phyloP scores from a whole-genome alignment of 345 rosid species.

The Rhodamnia argentea region DNA sequence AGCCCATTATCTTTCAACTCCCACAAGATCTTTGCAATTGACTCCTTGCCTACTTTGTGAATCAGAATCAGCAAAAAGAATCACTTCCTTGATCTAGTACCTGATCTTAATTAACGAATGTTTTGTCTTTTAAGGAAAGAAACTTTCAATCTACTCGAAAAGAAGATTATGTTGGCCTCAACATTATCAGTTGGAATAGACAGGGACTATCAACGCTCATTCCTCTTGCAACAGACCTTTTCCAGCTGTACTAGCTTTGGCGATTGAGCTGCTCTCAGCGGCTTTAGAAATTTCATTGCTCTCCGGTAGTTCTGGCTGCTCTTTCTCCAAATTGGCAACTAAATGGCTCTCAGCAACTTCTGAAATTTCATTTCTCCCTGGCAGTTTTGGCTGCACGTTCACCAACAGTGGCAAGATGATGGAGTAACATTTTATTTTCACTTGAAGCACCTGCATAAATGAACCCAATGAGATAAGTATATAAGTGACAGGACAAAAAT shows the following conservation, averaged over 20 bases:
- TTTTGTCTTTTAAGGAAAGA: neutral
- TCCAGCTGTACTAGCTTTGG: neutral
- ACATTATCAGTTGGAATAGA: neutral
- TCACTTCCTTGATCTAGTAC: neutral
- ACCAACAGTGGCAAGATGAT: neutral
- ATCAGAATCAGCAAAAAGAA: neutral
- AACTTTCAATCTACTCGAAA: neutral
- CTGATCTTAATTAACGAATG: neutral
- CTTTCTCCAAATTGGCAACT: neutral
- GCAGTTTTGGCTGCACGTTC: neutral
- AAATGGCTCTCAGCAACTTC: neutral
- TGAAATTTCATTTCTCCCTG: neutral
- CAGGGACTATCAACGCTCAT: neutral
- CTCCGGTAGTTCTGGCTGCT: neutral
- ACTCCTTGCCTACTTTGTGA: neutral
- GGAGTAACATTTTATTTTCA: fast-evolving
- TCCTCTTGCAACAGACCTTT: neutral
- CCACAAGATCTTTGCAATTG: neutral
- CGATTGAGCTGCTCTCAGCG: neutral
- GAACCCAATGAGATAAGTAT: neutral
- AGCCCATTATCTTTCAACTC: neutral
- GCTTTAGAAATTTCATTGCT: neutral
- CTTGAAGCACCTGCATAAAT: neutral
- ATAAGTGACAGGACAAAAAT: neutral
- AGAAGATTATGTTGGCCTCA: neutral